Base-by-base conservation (phyloP, 352 stramenopile species). In the Globisporangium camurandrum region DNA sequence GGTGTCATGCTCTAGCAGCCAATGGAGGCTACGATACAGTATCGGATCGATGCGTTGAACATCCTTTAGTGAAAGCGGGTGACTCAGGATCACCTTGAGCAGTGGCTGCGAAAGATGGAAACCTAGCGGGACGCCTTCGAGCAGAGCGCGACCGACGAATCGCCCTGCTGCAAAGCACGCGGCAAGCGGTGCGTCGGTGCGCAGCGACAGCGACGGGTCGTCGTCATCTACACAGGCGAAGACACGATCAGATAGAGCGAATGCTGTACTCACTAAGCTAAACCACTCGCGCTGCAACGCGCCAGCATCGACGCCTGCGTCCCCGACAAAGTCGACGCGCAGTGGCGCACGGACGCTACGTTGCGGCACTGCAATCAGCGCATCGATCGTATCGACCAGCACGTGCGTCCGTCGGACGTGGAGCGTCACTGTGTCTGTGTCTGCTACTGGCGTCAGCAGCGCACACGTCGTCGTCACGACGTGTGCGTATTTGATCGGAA, bases 41-140 rank as follows among this genome's bases (percentile, higher is more conserved):
- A n/a, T n/a, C n/a, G n/a, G n/a, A n/a, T n/a, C n/a, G n/a, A n/a
- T n/a, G n/a, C n/a, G n/a, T n/a, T n/a, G n/a, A 2, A 98, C 78
- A 54, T 97, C 77, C 62, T 98, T 98, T 59, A 98, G 95, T n/a
- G n/a, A n/a, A 40, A 98, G 62, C 24, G 94, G 81, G 6, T 84
- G 70, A 9, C 88, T 83, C 51, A 98, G 80, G 57, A 97, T 92
- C 28, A 88, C 86, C 34, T 71, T 64, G 0, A 98, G 71, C 30
- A 97, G 59, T 37, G 96, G 88, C 30, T 82, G 71, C 61, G 98
- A 92, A 4, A 80, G 50, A n/a, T n/a, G n/a, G n/a, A n/a, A n/a
- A n/a, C n/a, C n/a, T 24, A 76, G 28, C 11, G 67, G 59, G n/a
- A 62, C 57, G 26, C 67, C 67, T 14, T 81, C 44, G 3, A 80